Evolutionary conservation across 1,284 basidiomycete genomes (phyloP).

Genomic region (Apiotrichum akiyoshidainum): DNA sequence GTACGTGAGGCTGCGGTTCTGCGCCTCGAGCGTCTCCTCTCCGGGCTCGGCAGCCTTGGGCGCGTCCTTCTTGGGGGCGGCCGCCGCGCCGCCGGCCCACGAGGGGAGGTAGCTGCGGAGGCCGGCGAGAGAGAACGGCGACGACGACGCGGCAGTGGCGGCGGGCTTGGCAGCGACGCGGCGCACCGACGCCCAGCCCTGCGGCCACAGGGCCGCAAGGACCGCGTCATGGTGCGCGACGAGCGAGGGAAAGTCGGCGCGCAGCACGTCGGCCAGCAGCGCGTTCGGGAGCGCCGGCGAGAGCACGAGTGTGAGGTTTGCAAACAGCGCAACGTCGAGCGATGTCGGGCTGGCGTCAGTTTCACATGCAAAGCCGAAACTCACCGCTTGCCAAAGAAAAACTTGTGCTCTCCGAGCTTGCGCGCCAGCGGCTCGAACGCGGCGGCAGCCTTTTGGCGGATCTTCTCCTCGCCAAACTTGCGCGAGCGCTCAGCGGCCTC

Average conservation of each 20-base stretch:
- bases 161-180: conserved; percentile 6
- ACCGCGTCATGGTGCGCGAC: conserved; percentile 38
- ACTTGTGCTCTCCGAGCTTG: conserved; percentile 24
- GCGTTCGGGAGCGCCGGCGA: conserved; percentile 43
- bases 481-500: conserved; percentile 33
- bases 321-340: conserved; percentile 45
- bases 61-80: not conserved
- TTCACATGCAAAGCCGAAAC: conserved; percentile 2
- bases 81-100: conserved; percentile 3
- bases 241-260: conserved; percentile 34
- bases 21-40: conserved; percentile 2
- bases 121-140: conserved; percentile 1
- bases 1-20: conserved; percentile 32
- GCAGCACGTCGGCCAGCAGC: conserved; percentile 42
- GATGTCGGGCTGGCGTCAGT: conserved; percentile 34
- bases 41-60: not conserved
- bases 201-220: conserved; percentile 23
- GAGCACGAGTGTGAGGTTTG: conserved; percentile 48
- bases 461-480: conserved; percentile 40
- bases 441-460: conserved; percentile 17
- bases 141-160: not conserved
- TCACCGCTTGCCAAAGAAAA: conserved; percentile 36
- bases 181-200: conserved; percentile 16
- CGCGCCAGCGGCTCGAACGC: conserved; percentile 37
- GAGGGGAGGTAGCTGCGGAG: not conserved